phyloP scores from a whole-genome alignment of 805 yeast genomes.

The Yarrowia phangngaensis region DNA sequence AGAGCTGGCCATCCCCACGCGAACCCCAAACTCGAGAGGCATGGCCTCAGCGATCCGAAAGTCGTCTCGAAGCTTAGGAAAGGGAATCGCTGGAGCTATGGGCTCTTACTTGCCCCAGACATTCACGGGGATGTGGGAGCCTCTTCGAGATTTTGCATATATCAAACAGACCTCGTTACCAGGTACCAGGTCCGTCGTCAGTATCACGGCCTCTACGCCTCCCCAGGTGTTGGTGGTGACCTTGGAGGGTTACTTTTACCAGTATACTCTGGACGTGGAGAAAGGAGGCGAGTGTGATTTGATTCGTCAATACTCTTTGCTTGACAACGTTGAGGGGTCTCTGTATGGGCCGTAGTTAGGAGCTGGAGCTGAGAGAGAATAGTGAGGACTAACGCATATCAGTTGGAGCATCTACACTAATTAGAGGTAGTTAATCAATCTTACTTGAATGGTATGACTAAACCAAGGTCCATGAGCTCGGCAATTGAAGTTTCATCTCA shows the following conservation, averaged over 20 bases:
- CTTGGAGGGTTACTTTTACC: constrained; percentile 73
- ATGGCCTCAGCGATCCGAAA: constrained; percentile 39
- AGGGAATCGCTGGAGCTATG: constrained; percentile 65
- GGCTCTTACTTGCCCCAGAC: constrained; percentile 82
- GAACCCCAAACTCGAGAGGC: constrained; percentile 27
- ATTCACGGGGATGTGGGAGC: constrained; percentile 78
- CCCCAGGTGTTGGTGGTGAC: constrained; percentile 63
- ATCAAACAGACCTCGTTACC: constrained; percentile 56
- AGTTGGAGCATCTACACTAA: too few relatives aligned
- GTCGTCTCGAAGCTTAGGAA: constrained; percentile 38
- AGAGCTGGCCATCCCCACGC: constrained; percentile 6
- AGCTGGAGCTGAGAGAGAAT: neutral
- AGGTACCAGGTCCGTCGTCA: constrained; percentile 38
- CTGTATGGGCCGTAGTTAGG: constrained; percentile 2
- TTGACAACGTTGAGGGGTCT: constrained; percentile 31
- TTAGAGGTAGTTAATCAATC: too few relatives aligned
- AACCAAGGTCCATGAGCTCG: too few relatives aligned
- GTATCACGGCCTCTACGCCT: constrained; percentile 37
- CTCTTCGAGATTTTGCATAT: constrained; percentile 82
- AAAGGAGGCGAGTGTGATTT: constrained; percentile 91
- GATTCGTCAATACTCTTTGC: constrained; percentile 62
- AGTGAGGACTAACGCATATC: neutral
- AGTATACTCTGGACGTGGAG: constrained; percentile 77
- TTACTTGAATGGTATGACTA: too few relatives aligned
- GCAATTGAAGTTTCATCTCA: too few relatives aligned